These are phyloP conservation scores for Patellifolia procumbens DNA, from an alignment of 179 eudicot species.

Conservation along the genomic window DNA sequence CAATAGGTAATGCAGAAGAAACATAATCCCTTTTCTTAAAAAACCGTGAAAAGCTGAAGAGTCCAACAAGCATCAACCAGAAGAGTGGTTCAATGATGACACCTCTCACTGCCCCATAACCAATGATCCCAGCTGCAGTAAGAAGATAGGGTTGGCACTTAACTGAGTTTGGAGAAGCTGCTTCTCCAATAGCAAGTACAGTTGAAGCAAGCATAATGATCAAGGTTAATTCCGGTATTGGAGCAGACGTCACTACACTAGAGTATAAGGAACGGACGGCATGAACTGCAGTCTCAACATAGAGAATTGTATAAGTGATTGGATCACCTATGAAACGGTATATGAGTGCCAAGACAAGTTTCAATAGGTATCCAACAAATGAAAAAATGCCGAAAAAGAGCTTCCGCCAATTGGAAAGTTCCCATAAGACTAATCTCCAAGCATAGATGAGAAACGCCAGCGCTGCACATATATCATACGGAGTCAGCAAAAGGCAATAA, in stretches of 20 bases:
- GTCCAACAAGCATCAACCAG: constrained; percentile 63
- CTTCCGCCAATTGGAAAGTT: constrained; percentile 72
- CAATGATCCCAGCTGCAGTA: constrained; percentile 61
- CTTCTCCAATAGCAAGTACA: constrained; percentile 69
- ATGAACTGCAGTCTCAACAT: constrained; percentile 51
- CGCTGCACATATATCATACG: constrained; percentile 44
- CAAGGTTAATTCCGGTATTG: constrained; percentile 58
- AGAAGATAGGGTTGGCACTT: constrained; percentile 64
- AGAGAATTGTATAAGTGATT: constrained; percentile 47
- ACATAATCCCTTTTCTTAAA: constrained; percentile 69
- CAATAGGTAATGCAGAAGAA: constrained; percentile 74
- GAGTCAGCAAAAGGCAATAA: constrained; percentile 11
- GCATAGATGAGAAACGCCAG: constrained; percentile 61
- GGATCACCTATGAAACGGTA: constrained; percentile 70
- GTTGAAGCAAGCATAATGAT: constrained; percentile 62
- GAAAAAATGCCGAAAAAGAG: constrained; percentile 34
- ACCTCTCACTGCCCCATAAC: constrained; percentile 71
- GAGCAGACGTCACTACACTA: constrained; percentile 59
- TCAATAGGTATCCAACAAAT: constrained; percentile 48
- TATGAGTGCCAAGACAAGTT: constrained; percentile 48
- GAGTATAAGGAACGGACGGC: constrained; percentile 61
- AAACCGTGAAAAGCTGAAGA: constrained; percentile 56
- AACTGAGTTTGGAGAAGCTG: constrained; percentile 61
- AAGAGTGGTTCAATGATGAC: constrained; percentile 59
- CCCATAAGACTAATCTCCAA: constrained; percentile 89